These are phyloP conservation scores for Candida freyschussii DNA, from an alignment of 1,139 yeast genomes.

Conservation along the genomic window DNA sequence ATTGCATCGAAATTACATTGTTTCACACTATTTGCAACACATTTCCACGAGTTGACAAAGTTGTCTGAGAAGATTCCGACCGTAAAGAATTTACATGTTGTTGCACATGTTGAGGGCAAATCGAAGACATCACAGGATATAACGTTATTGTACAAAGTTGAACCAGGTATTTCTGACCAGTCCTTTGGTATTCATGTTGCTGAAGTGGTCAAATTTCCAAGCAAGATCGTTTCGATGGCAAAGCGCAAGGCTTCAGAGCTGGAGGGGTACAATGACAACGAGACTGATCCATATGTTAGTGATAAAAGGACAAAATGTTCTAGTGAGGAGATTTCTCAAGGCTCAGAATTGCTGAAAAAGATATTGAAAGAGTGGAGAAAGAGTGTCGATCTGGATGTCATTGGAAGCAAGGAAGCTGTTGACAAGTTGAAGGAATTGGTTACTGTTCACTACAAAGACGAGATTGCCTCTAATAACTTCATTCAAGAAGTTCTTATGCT, in stretches of 20 bases:
- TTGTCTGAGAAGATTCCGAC: constrained; percentile 56
- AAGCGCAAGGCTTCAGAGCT: constrained; percentile 87
- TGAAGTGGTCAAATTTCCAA: constrained; percentile 88
- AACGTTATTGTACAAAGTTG: constrained; percentile 84
- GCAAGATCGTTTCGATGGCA: constrained; percentile 87
- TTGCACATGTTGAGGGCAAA: constrained; percentile 71
- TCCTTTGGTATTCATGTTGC: constrained; percentile 98
- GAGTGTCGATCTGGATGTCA: constrained; percentile 33
- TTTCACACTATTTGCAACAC: constrained; percentile 90
- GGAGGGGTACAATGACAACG: constrained; percentile 56
- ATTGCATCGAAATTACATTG: constrained; percentile 67
- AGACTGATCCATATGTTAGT: constrained; percentile 32
- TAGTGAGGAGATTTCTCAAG: constrained; percentile 49
- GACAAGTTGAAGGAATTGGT: constrained; percentile 33
- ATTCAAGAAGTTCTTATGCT: constrained; percentile 37
- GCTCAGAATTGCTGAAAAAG: constrained; percentile 50
- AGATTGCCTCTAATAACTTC: constrained; percentile 34
- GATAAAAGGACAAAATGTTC: constrained; percentile 49
- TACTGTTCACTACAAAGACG: constrained; percentile 25
- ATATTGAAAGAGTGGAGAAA: constrained; percentile 61
- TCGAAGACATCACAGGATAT: constrained; percentile 50
- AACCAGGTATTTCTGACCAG: constrained; percentile 87
- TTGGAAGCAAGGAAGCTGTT: constrained; percentile 35
- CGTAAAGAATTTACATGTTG: constrained; percentile 83
- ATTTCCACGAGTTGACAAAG: constrained; percentile 90